These are phyloP conservation scores for Brassica juncea DNA, from an alignment of 345 rosid species.

Conservation along the genomic window DNA sequence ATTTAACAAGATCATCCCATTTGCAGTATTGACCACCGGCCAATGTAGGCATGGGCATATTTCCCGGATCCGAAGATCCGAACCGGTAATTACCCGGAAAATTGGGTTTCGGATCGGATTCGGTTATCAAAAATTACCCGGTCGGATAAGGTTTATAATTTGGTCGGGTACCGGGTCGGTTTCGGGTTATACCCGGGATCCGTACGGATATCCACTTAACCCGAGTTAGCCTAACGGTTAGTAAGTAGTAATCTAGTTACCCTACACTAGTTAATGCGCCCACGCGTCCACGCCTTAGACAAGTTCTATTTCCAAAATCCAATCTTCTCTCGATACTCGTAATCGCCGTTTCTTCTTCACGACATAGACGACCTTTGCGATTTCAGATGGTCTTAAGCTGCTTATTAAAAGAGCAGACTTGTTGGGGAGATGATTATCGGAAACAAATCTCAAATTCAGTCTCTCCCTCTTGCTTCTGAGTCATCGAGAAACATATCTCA, in stretches of 20 bases:
- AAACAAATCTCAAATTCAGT: neutral
- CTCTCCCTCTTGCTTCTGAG: neutral
- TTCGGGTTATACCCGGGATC: neutral
- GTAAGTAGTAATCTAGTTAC: neutral
- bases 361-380: neutral
- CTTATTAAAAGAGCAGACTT: neutral
- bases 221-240: neutral
- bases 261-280: too few relatives aligned
- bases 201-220: neutral
- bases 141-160: too few relatives aligned
- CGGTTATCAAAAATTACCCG: too few relatives aligned
- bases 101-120: too few relatives aligned
- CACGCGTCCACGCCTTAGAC: neutral
- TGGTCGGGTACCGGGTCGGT: neutral
- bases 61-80: neutral
- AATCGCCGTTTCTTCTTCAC: neutral
- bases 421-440: neutral
- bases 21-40: constrained; percentile 99
- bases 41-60: constrained; percentile 39
- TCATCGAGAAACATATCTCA: neutral
- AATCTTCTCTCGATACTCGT: neutral
- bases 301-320: neutral
- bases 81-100: neutral
- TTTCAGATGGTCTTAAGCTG: neutral
- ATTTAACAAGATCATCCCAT: constrained; percentile 78